Evolutionary conservation across 2,329 filamentous ascomycete species (phyloP).

Genomic region (Hymenoscyphus albidus): DNA sequence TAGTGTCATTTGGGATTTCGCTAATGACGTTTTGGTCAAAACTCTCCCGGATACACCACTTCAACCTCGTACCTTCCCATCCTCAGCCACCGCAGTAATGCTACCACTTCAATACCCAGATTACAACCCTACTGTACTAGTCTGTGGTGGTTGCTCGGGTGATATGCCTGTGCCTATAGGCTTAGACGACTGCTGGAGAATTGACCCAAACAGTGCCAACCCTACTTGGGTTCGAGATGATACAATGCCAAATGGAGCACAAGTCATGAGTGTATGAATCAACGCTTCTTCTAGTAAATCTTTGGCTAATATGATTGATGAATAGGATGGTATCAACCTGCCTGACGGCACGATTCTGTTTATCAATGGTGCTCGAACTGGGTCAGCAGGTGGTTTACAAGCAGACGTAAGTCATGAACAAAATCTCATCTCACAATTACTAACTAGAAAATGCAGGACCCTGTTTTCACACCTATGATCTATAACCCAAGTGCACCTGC

Average conservation of each 20-base stretch:
- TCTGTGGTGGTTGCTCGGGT: neutral
- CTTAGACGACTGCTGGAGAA: conserved; percentile 2
- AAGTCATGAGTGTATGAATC: neutral
- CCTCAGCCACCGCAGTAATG: neutral
- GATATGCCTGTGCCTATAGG: neutral
- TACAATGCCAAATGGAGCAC: neutral
- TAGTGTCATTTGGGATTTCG: conserved; percentile 2
- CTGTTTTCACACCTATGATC: neutral
- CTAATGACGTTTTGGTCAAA: conserved; percentile 3
- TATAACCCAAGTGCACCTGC: neutral
- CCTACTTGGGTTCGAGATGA: neutral
- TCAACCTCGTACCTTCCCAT: neutral
- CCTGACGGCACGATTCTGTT: conserved; percentile 1
- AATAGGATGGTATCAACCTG: neutral
- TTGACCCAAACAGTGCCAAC: neutral
- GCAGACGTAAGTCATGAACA: neutral
- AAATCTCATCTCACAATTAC: no score
- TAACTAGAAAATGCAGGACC: neutral
- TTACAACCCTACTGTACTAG: neutral
- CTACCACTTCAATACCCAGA: neutral
- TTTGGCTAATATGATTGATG: neutral
- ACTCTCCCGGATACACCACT: conserved; percentile 3
- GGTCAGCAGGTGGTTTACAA: conserved; percentile 1
- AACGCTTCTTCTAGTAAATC: neutral
- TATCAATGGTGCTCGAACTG: conserved; percentile 3